Percentiles rank a stretch among this genome's conserved stretches.
These are phyloP conservation scores for Hypoxylon sp. DNA, from an alignment of 2,329 filamentous ascomycete species.

Conservation along the genomic window DNA sequence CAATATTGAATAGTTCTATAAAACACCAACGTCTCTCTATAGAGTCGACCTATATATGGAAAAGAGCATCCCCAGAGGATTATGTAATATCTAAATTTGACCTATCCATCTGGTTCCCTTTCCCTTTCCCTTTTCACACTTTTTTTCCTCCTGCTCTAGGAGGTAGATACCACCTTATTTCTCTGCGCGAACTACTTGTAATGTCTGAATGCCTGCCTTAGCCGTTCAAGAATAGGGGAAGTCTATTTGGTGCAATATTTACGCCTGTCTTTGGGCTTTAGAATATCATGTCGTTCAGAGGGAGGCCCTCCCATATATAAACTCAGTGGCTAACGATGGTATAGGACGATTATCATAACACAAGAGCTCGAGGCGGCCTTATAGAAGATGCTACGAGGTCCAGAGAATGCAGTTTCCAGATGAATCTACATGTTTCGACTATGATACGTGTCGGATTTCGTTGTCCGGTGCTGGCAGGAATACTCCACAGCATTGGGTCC, in stretches of 20 bases:
- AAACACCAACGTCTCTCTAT: too few relatives aligned
- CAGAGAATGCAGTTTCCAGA: conserved; percentile 15
- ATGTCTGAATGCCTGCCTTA: not conserved
- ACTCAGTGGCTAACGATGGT: conserved; percentile 21
- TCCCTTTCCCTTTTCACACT: not conserved
- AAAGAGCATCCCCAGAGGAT: too few relatives aligned
- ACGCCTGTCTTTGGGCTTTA: conserved; percentile 20
- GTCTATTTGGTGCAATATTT: conserved; percentile 30
- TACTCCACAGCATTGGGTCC: not conserved
- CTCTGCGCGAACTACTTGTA: not conserved
- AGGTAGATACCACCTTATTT: too few relatives aligned
- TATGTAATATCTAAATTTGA: too few relatives aligned
- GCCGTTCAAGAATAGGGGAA: too few relatives aligned
- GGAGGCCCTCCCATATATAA: not conserved
- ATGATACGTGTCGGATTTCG: too few relatives aligned
- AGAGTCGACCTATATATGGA: too few relatives aligned
- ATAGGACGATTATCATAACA: conserved; percentile 31
- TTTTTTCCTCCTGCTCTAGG: too few relatives aligned
- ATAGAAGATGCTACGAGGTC: conserved; percentile 8
- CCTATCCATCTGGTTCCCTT: too few relatives aligned
- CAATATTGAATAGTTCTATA: not conserved
- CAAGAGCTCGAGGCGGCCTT: conserved; percentile 26
- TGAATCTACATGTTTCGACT: conserved; percentile 12
- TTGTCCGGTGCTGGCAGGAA: too few relatives aligned
- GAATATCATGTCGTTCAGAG: not conserved